Evolutionary conservation across 495 filamentous ascomycete genomes (phyloP).

Genomic region (Penicillium antarcticum): DNA sequence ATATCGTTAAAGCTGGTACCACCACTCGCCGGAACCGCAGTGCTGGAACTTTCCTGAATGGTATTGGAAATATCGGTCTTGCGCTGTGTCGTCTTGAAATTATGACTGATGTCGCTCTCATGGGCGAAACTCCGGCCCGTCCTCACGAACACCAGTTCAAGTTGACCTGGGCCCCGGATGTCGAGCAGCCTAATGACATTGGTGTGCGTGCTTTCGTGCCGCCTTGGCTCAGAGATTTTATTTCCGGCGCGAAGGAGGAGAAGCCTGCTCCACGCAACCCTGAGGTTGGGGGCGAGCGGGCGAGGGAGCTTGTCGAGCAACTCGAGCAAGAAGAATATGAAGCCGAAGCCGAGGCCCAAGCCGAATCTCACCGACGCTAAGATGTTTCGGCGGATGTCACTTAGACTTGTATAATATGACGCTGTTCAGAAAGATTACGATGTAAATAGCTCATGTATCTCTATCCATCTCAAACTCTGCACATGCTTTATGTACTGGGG

Average conservation of each 20-base stretch:
- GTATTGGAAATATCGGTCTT: conserved; percentile 81
- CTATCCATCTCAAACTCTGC: conserved; percentile 2
- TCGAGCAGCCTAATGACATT: conserved; percentile 40
- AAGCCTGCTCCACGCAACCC: conserved; percentile 15
- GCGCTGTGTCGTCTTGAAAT: conserved; percentile 84
- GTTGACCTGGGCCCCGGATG: conserved; percentile 43
- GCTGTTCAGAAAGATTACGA: not conserved
- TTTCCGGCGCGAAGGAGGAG: conserved; percentile 26
- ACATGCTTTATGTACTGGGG: conserved; percentile 2
- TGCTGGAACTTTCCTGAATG: conserved; percentile 72
- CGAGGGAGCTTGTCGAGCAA: conserved; percentile 37
- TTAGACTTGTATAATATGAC: conserved; percentile 21
- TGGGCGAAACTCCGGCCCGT: conserved; percentile 56
- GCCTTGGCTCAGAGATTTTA: conserved; percentile 60
- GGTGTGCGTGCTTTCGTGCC: conserved; percentile 86
- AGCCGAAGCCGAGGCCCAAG: not conserved
- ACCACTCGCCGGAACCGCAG: conserved; percentile 54
- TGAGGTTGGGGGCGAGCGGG: conserved; percentile 30
- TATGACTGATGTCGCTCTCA: conserved; percentile 74
- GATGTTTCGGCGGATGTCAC: not conserved
- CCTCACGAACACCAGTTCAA: conserved; percentile 53
- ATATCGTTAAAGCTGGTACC: conserved; percentile 43
- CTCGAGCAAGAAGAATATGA: conserved; percentile 38
- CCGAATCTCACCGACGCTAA: not conserved
- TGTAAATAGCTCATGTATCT: conserved; percentile 16